Evolutionary conservation across 257 asterid species (phyloP), one percentile per base, ranked within the genome.

Genomic region (Solanum habrochaites): DNA sequence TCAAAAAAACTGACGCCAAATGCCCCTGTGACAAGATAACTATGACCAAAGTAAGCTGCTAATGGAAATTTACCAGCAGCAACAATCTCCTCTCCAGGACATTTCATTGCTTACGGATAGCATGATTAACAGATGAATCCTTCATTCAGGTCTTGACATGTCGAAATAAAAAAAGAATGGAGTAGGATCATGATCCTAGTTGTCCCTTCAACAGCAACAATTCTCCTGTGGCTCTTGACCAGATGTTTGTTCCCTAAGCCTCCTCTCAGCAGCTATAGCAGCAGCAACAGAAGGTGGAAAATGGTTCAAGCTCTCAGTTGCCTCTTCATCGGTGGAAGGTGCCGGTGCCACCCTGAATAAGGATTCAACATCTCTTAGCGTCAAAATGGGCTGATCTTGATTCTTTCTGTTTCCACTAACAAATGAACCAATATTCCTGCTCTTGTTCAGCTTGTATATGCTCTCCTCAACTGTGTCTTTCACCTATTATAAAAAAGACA

Each of bases 211-310:
- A 45, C 66, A 45, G 84, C 40, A 80, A 29, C 43, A 29, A 13
- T 47, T 47, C 27, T 80, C 85, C 20, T 20, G 67, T 80, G 20
- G 45, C 3, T 45, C 56, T 60, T 82, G 87, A 89, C 89, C 88
- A 32, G 83, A 86, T 85, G 86, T 74, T 35, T 86, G 83, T 37
- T 90, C 93, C 88, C 85, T 90, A 86, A 92, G 88, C 91, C 99
- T 93, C 93, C 93, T 91, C 92, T 97, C 98, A 83, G 99, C 99
- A 75, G 99, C 99, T 60, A 94, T 83, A 13, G 95, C 98, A 86
- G 99, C 99, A 83, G 99, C 98, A 20, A 89, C 92, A n/a, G 98
- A 92, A 88, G 99, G 93, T 29, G 99, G 98, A 85, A 97, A 91
- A 89, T 93, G 95, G 85, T 88, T 92, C 93, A 95, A 89, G 91